A percentile compares a stretch with the other conserved stretches of the same genome.
These are phyloP conservation scores for Pseudogymnoascus sp. DNA, from an alignment of 2,329 filamentous ascomycete genomes.

Conservation along the genomic window DNA sequence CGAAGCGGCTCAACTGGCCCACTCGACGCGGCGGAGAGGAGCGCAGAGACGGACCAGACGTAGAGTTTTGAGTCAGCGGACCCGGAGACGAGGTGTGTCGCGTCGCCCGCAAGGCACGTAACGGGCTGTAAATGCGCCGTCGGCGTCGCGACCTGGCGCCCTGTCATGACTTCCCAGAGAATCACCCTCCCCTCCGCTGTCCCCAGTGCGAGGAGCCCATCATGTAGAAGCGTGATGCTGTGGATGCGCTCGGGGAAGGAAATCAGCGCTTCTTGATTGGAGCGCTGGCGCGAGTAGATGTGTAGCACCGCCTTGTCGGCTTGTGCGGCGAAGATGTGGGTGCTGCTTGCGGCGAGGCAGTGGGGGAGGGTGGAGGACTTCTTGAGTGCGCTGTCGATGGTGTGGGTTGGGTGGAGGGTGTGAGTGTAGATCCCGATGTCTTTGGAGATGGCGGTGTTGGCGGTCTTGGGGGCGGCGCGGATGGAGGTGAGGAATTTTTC, in stretches of 20 bases:
- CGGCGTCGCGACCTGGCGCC: conserved; percentile 66
- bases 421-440: conserved; percentile 85
- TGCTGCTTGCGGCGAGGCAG: conserved; percentile 69
- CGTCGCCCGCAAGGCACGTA: conserved; percentile 64
- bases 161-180: conserved; percentile 83
- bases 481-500: conserved; percentile 54
- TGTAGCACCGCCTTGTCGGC: conserved; percentile 86
- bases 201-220: conserved; percentile 66
- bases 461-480: conserved; percentile 47
- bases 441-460: conserved; percentile 58
- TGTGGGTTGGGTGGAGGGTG: conserved; percentile 67
- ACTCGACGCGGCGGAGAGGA: conserved; percentile 53
- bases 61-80: conserved; percentile 85
- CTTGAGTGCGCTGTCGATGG: conserved; percentile 75
- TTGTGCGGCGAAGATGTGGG: conserved; percentile 87
- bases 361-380: conserved; percentile 78
- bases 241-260: conserved; percentile 82
- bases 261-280: conserved; percentile 80
- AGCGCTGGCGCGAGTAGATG: conserved; percentile 77
- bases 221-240: conserved; percentile 63
- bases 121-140: conserved; percentile 74
- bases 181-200: conserved; percentile 80
- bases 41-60: conserved; percentile 74
- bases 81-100: conserved; percentile 66
- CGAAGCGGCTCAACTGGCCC: conserved; percentile 60